Evolutionary conservation across 192 early-diverging fungal genomes (phyloP), one percentile per base, ranked within the genome.

Genomic region (Haplosporangium gracile): DNA sequence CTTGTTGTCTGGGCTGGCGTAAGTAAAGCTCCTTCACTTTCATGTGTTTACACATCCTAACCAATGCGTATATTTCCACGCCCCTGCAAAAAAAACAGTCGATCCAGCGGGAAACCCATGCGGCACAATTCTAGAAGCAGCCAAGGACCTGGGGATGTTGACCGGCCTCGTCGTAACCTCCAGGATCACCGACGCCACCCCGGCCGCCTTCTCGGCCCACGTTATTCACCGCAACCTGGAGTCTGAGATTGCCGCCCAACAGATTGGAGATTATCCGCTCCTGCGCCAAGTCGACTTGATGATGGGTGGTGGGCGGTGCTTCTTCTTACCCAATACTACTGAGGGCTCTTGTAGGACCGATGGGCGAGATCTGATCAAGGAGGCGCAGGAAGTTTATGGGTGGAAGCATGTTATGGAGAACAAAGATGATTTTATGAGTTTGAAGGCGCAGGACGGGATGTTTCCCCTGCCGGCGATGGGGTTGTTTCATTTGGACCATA

Each of bases 131-230:
- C 83, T 99, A 45, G 99, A 99, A 88, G 95, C 98, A 2, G 99
- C 99, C 36, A 98, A 98, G 87, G 89, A 92, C 45, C 77, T 88
- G 7, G 95, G 95, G 10, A 95, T 96, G 90, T 53, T 92, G 3
- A 99, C 99, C 2, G 99, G 97, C 0, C 83, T 99, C 42, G 97
- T 99, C 4, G 97, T 89, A 20, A 99, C 99, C 32, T 96, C 95
- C 43, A 92, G 99, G 38, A 95, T 99, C 51, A 99, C 99, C 5
- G 97, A 99, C 78, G 98, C 96, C 20, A 97, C 96, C 5, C 96
- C 96, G 0, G 96, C 93, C 4, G 86, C 94, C 26, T 97, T 96
- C 70, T 93, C 95, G 1, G 88, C 98, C 0, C 99, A 99, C 82
- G 96, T 96, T 1, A 75, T 89, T 13, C 81, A 94, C 84, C 92